These are phyloP conservation scores for Lachancea sp. DNA, from an alignment of 805 yeast genomes.

Conservation along the genomic window DNA sequence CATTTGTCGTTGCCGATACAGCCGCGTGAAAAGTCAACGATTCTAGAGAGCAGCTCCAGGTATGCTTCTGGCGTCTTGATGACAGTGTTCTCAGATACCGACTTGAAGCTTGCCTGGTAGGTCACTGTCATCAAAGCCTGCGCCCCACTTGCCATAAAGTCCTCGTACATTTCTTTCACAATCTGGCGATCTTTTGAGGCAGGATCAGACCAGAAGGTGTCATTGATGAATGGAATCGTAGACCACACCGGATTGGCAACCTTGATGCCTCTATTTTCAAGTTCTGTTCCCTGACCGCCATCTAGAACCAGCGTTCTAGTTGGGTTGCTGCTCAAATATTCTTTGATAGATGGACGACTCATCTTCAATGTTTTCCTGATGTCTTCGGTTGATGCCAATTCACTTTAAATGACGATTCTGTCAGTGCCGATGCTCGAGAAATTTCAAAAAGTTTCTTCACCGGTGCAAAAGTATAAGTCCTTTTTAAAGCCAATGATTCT, in stretches of 20 bases:
- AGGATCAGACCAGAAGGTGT: constrained; percentile 19
- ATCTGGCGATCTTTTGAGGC: constrained; percentile 34
- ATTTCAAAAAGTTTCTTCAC: too few species aligned
- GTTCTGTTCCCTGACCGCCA: constrained; percentile 63
- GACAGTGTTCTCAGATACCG: constrained; percentile 32
- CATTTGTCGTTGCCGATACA: constrained; percentile 21
- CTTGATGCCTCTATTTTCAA: constrained; percentile 43
- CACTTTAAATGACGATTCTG: too few species aligned
- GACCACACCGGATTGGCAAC: constrained; percentile 55
- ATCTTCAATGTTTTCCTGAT: background rate
- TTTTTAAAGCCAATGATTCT: too few species aligned
- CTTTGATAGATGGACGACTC: constrained; percentile 11
- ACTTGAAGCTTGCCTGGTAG: constrained; percentile 48
- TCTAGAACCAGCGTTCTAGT: constrained; percentile 35
- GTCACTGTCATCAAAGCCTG: constrained; percentile 50
- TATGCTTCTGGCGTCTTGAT: constrained; percentile 20
- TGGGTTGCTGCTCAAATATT: constrained; percentile 11
- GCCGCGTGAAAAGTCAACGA: constrained; percentile 19
- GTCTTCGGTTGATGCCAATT: too few species aligned
- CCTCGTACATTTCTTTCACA: constrained; percentile 43
- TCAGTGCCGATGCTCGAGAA: too few species aligned
- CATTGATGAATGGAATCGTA: constrained; percentile 41
- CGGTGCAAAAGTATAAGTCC: too few species aligned
- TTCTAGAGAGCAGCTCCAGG: constrained; percentile 17
- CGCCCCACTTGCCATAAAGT: constrained; percentile 49